Percentiles rank a stretch among this genome's conserved stretches.
These are phyloP conservation scores for Leptomonas pyrrhocoris DNA, from an alignment of 208 protist species.

Conservation along the genomic window DNA sequence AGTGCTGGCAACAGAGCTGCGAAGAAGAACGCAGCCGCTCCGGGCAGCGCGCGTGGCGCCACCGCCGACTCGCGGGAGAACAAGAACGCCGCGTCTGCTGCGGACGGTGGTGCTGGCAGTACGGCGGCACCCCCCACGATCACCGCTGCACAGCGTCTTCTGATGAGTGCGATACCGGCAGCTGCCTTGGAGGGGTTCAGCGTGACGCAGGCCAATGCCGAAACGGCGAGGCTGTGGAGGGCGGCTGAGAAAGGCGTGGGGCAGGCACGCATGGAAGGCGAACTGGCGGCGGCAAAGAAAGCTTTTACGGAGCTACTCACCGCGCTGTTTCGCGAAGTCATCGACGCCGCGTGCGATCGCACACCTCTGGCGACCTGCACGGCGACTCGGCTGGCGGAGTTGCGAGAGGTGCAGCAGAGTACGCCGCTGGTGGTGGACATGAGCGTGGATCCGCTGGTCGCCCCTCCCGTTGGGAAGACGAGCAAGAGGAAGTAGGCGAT, in stretches of 20 bases:
- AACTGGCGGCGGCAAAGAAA: constrained; percentile 12
- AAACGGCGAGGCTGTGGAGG: constrained; percentile 7
- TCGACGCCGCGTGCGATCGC: constrained; percentile 59
- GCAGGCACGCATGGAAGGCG: constrained; percentile 3
- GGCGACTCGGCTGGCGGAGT: constrained; percentile 42
- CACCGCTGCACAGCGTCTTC: constrained; percentile 15
- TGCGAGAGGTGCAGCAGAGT: constrained; percentile 53
- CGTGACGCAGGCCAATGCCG: neutral
- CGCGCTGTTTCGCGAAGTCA: constrained; percentile 26
- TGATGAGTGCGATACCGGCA: constrained; percentile 4
- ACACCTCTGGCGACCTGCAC: constrained; percentile 62
- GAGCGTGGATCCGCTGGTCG: constrained; percentile 42
- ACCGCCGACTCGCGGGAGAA: constrained; percentile 2
- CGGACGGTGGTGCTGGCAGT: neutral
- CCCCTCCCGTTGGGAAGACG: constrained; percentile 34
- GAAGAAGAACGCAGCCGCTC: constrained; percentile 17
- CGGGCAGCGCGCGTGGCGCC: constrained; percentile 16
- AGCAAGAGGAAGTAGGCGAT: constrained; percentile 27
- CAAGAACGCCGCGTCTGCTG: neutral
- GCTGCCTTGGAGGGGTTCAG: constrained; percentile 28
- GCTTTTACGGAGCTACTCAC: constrained; percentile 3
- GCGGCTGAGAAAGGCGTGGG: constrained; percentile 13
- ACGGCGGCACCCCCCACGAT: neutral
- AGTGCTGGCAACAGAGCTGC: neutral
- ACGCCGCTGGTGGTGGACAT: constrained; percentile 63